Conservation (phyloP, 202 grass and related monocot species). For the Carex arenaria region DNA sequence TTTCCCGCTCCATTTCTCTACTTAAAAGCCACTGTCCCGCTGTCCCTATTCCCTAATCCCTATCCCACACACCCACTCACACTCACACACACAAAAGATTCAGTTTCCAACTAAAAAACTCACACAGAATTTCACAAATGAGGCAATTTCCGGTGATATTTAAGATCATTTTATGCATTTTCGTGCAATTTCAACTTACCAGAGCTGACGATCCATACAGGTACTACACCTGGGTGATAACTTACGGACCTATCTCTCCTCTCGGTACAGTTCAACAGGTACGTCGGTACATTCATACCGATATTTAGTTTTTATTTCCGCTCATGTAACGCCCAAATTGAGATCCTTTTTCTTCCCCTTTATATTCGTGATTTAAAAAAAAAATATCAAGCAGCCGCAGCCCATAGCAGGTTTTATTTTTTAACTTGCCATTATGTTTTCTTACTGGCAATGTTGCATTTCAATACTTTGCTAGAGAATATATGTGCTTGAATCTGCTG, state of each 20-base stretch:
- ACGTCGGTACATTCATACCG: not conserved
- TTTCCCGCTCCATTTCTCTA: conserved; percentile 18
- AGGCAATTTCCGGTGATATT: not conserved
- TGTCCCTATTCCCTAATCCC: not conserved
- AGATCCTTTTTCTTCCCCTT: not conserved
- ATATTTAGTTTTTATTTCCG: not conserved
- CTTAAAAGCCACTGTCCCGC: conserved; percentile 3
- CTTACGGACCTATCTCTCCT: conserved; percentile 67
- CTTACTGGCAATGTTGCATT: too few relatives aligned
- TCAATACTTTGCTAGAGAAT: not conserved
- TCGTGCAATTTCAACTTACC: conserved; percentile 18
- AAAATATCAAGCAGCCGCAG: not conserved
- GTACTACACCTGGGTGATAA: conserved; percentile 78
- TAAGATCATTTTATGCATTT: not conserved
- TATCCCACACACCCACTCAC: not conserved
- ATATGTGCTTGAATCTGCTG: not conserved
- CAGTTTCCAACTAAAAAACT: conserved; percentile 1
- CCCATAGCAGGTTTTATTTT: too few relatives aligned
- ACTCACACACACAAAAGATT: not conserved
- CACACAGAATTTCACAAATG: not conserved
- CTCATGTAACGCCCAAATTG: not conserved
- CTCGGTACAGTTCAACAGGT: conserved; percentile 75
- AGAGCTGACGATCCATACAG: conserved; percentile 82
- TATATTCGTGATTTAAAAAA: not conserved
- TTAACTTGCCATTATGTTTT: too few relatives aligned